These are phyloP conservation scores for Rhizopogon sp. DNA, from an alignment of 768 basidiomycete genomes.

Conservation along the genomic window DNA sequence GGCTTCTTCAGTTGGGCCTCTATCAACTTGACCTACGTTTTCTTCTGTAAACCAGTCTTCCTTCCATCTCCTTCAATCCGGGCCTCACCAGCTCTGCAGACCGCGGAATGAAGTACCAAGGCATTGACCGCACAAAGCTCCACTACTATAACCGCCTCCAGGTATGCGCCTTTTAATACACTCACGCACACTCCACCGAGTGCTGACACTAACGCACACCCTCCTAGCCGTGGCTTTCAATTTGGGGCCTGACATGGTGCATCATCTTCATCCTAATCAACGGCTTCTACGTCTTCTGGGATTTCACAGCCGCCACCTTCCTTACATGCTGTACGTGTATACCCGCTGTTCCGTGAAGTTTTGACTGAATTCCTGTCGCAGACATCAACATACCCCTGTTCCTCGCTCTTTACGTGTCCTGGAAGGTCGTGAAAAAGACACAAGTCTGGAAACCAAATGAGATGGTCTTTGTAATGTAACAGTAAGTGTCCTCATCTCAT, in stretches of 20 bases:
- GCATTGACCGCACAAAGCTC: slow-evolving; percentile 55
- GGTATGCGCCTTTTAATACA: no score
- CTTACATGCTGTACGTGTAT: slow-evolving; percentile 37
- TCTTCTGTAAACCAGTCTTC: no score
- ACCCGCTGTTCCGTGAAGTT: not conserved
- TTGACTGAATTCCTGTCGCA: slow-evolving; percentile 8
- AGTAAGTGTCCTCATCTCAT: no score
- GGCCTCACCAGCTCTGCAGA: no score
- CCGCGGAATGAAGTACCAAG: slow-evolving; percentile 66
- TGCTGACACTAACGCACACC: slow-evolving; percentile 16
- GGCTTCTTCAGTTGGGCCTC: slow-evolving; percentile 66
- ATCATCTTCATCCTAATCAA: slow-evolving; percentile 53
- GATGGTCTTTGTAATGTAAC: slow-evolving; percentile 54
- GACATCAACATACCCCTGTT: slow-evolving; percentile 26
- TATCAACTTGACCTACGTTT: slow-evolving; percentile 69
- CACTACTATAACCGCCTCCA: slow-evolving; percentile 57
- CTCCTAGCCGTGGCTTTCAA: slow-evolving; percentile 49
- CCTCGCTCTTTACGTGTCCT: slow-evolving; percentile 17
- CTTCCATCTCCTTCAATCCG: no score
- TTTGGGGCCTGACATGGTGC: slow-evolving; percentile 65
- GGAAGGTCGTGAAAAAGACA: slow-evolving; percentile 15
- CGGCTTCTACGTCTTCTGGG: slow-evolving; percentile 58
- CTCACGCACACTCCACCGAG: no score
- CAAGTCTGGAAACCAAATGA: slow-evolving; percentile 48
- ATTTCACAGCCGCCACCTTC: no score